Base-by-base conservation (phyloP, 345 rosid genomes). In the Brassica cretica region DNA sequence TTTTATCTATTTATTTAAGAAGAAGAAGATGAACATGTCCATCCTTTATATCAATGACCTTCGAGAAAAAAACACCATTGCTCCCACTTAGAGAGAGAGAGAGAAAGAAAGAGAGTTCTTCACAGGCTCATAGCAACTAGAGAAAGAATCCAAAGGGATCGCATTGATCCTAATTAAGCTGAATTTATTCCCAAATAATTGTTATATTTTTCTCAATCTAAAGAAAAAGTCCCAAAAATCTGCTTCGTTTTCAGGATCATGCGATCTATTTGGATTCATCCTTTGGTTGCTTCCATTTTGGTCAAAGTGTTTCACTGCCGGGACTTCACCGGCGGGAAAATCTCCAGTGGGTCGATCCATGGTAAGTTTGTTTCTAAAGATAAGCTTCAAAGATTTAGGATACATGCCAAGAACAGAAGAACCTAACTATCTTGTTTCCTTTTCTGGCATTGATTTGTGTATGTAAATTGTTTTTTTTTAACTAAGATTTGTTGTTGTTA, bases 91-190 rank as follows among this genome's bases (percentile, higher is more conserved):
- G 35, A 69, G 29, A 75, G 66, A 68, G 35, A 80, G 60, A 75
- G 49, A 72, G 32, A 68, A 33, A 58, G 66, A 66, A 21, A 75
- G 71, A 74, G 46, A 64, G 66, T 65, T 72, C 71, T 66, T 77
- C 60, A 68, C 86, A 84, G 51, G 29, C 62, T 59, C 46, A 66
- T 84, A 84, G 93, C 90, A 84, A 90, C 89, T 86, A 78, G 80
- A 93, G 97, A 84, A 91, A 81, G 88, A 84, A 91, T 93, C 98
- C 98, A 93, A 93, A 93, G 97, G 98, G 98, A 93, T 93, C 97
- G 98, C 98, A 93, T 93, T 93, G 98, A 93, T 93, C 98, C 97
- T 74, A 63, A 80, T 70, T 65, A 80, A 53, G 24, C 60, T 64
- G 64, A 77, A 33, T 53, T 63, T 8, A 75, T 70, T 64, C 62